Percentiles rank a stretch among this genome's conserved stretches.
Evolutionary conservation across 192 early-diverging fungal genomes (phyloP).

Genomic region (Oehlia diaphana): DNA sequence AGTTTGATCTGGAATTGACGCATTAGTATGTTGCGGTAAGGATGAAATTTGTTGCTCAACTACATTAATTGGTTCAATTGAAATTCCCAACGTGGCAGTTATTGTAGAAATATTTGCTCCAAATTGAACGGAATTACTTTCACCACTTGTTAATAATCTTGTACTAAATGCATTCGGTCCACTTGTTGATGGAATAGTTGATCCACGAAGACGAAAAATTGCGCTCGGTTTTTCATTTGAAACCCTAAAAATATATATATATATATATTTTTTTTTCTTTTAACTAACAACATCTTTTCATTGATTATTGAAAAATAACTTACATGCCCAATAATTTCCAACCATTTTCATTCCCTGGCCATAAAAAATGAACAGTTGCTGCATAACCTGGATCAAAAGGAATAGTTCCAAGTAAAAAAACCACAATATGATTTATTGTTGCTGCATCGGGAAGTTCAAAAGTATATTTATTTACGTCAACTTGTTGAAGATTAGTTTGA

Average conservation of each 20-base stretch:
- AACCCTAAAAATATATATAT: constrained; percentile 45
- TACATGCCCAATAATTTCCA: constrained; percentile 80
- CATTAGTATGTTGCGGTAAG: constrained; percentile 34
- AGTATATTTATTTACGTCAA: constrained; percentile 82
- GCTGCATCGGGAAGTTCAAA: constrained; percentile 87
- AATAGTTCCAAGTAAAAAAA: constrained; percentile 83
- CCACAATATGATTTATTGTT: constrained; percentile 92
- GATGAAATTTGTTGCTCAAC: constrained; percentile 64
- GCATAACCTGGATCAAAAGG: constrained; percentile 90
- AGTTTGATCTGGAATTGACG: constrained; percentile 46
- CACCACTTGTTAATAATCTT: constrained; percentile 25
- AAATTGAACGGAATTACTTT: constrained; percentile 30
- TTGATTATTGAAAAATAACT: constrained; percentile 8
- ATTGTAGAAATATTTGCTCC: constrained; percentile 35
- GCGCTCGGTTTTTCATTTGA: constrained; percentile 86
- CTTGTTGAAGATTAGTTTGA: constrained; percentile 90
- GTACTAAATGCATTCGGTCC: background rate
- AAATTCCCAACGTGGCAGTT: constrained; percentile 83
- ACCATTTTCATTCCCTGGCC: constrained; percentile 65
- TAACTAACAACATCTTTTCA: no score
- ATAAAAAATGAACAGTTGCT: constrained; percentile 93
- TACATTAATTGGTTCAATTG: constrained; percentile 80
- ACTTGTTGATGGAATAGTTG: background rate
- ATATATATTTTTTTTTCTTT: background rate
- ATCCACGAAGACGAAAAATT: constrained; percentile 65